phyloP scores from a whole-genome alignment of 371 early-diverging fungal species.

The Coemansia sp. region DNA sequence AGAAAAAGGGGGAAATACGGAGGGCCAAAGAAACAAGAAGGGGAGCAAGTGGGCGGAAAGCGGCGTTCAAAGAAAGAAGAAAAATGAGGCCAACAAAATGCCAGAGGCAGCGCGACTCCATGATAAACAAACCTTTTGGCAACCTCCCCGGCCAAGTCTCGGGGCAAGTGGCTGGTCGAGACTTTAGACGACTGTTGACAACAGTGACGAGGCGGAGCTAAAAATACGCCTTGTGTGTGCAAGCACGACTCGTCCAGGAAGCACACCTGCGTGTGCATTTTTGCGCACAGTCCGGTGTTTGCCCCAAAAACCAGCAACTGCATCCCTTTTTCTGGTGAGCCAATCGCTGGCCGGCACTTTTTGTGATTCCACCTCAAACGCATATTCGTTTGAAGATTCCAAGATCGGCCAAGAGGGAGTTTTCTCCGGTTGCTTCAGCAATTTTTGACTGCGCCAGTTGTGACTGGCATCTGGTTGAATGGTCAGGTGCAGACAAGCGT shows the following conservation, averaged over 20 bases:
- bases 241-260: background rate
- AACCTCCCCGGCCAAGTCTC: background rate
- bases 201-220: background rate
- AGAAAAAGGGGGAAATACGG: conserved; percentile 1
- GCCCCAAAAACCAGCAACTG: no score
- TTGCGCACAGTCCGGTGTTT: background rate
- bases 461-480: no score
- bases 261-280: background rate
- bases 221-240: conserved; percentile 1
- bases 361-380: background rate
- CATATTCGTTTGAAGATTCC: background rate
- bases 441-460: background rate
- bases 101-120: background rate
- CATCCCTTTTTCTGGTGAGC: background rate
- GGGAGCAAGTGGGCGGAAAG: background rate
- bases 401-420: background rate
- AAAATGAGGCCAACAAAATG: background rate
- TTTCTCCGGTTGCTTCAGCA: background rate
- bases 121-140: conserved; percentile 8
- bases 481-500: no score
- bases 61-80: conserved; percentile 7
- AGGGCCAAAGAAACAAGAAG: background rate
- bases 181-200: background rate
- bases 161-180: conserved; percentile 1
- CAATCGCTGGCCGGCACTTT: background rate